Base-by-base conservation (phyloP, 1,139 yeast species). In the Kurtzmaniella natalensis region DNA sequence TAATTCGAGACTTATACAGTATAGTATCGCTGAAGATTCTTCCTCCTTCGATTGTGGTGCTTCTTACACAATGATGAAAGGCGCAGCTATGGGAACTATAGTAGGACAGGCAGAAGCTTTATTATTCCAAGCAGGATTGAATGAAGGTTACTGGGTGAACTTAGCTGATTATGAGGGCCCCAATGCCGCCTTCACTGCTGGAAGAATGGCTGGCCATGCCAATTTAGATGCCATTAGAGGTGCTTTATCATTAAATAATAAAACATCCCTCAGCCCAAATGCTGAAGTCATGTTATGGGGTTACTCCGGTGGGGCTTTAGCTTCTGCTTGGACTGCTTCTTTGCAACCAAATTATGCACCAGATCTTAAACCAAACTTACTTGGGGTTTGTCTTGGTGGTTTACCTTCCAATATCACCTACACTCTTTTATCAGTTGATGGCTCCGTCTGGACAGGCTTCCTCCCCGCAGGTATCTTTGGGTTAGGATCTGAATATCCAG, bases 361-460 rank as follows among this genome's bases (percentile, higher is more conserved):
- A 2, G 66, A 63, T 5, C 50, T 64, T 27, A 30, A 28, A 6
- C 17, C 37, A 1, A 46, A 50, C 31, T 33, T 63, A 7, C 41
- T 51, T 26, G 68, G 66, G 4, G 57, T 52, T n/a, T 58, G 61
- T 0, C 32, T 57, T 10, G 70, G 70, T 1, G 69, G 69, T 1
- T 48, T 54, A 38, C 55, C 57, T 6, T 45, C 61, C 4, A 35
- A 33, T 38, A 15, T 38, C 22, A 51, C 43, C 6, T 48, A 52
- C 8, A 48, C 57, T 4, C 57, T 59, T 2, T 51, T 42, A n/a
- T 41, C 45, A 5, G 36, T 47, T 23, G 64, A 60, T 23, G 61
- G 62, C 5, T 33, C 44, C 1, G 14, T 46, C 3, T 53, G 51
- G 30, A 51, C 56, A 7, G 68, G 66, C 0, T 46, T 62, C 30